phyloP scores from a whole-genome alignment of 148 eudicot genomes.

The Cornus florida region DNA sequence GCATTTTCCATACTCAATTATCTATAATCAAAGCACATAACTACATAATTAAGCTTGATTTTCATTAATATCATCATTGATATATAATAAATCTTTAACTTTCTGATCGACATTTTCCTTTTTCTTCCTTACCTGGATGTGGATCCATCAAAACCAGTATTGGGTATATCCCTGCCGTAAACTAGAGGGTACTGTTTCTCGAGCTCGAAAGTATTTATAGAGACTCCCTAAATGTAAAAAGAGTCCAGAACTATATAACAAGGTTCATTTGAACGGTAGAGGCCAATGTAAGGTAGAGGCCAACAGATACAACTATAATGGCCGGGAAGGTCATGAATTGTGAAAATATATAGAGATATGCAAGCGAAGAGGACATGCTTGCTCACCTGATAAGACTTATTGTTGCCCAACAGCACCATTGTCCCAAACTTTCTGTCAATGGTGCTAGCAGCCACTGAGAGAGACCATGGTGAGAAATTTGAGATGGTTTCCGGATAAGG shows the following conservation, averaged over 20 bases:
- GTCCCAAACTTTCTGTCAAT: conserved; percentile 43
- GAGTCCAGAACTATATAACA: neutral
- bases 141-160: conserved; percentile 16
- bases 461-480: conserved; percentile 51
- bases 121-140: conserved; percentile 15
- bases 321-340: neutral
- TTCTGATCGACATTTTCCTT: neutral
- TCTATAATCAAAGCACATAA: neutral
- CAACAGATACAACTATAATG: neutral
- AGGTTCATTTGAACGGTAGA: neutral
- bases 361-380: neutral
- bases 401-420: conserved; percentile 35
- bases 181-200: conserved; percentile 35
- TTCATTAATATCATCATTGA: neutral
- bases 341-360: neutral
- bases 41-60: too few species aligned
- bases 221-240: conserved; percentile 27
- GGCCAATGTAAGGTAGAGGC: too few species aligned
- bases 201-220: conserved; percentile 41
- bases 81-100: too few species aligned
- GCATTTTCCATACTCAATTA: too few species aligned
- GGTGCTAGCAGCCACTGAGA: conserved; percentile 48
- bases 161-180: conserved; percentile 41
- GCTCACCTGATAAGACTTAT: conserved; percentile 29
- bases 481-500: conserved; percentile 17